Base-by-base conservation (phyloP, 1,284 basidiomycete species). In the Rhodotorula sp. region DNA sequence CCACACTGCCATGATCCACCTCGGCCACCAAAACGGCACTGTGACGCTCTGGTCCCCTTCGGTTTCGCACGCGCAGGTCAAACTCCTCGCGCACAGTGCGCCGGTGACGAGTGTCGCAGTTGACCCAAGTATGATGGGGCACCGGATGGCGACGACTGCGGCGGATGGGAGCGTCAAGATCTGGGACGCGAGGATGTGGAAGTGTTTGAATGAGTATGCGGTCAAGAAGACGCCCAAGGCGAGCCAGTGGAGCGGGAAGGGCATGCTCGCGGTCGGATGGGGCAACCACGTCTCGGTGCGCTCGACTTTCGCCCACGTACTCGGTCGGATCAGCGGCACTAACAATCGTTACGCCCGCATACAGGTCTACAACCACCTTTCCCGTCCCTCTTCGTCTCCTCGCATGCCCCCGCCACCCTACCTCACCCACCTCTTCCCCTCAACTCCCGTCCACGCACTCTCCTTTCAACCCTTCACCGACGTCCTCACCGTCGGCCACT, bases 31-130 rank as follows among this genome's bases (percentile, higher is more conserved):
- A 76, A 95, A 94, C 78, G 85, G 91, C 2, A 89, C 89, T 10
- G 90, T 98, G 39, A 94, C 94, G 0, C 84, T 99, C 15, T 98
- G 94, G 94, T 96, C 94, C 10, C 96, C 95, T 0, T 97, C 96
- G 76, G 84, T 95, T 13, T 87, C 92, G 0, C 89, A 91, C 59
- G 90, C 95, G 0, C 93, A 93, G 2, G 91, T 99, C 55, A 92
- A 91, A 74, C 85, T 98, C 1, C 86, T 97, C 8, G 91, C 95
- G 0, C 95, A 99, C 78, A 84, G 92, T 0, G 94, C 94, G 0
- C 93, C 94, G 0, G 88, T 99, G 1, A 85, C 87, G 0, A 88
- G 89, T 47, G 85, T 97, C 20, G 86, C 89, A 34, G 86, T 97
- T 10, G 94, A 98, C 80, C 88, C 90, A 22, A 65, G 86, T 62